Evolutionary conservation across 306 rosid species (phyloP).

Genomic region (Psophocarpus tetragonolobus): DNA sequence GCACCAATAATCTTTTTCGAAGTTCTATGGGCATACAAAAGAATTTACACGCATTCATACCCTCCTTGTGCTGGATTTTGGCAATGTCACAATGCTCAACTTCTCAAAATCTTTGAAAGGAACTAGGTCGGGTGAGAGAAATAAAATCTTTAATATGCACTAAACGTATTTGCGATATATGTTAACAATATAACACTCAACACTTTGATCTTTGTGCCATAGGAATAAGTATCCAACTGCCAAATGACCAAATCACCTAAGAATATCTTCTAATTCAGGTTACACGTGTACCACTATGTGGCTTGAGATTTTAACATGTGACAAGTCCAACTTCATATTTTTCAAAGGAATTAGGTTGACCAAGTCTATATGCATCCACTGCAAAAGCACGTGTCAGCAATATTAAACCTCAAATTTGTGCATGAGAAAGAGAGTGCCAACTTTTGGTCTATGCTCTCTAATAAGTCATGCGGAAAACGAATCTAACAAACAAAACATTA

Average conservation of each 20-base stretch:
- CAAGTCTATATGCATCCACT: not conserved
- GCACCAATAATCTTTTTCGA: not conserved
- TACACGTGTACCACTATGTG: not conserved
- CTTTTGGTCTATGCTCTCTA: slow-evolving; percentile 18
- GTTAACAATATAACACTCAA: not conserved
- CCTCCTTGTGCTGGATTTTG: not conserved
- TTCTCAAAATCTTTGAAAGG: slow-evolving; percentile 3
- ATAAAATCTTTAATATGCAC: not conserved
- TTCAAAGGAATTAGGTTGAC: not conserved
- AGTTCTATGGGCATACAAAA: not conserved
- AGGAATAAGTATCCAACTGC: not conserved
- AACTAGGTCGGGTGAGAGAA: not conserved
- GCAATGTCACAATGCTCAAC: not conserved
- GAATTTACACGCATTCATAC: not conserved
- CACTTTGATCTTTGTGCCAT: not conserved
- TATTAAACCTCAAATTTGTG: slow-evolving; percentile 11
- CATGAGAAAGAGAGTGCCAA: slow-evolving; percentile 1
- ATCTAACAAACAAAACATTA: not conserved
- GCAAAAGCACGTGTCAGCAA: not conserved
- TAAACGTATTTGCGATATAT: not conserved
- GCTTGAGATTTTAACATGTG: slow-evolving; percentile 1
- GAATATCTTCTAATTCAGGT: not conserved
- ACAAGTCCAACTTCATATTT: not conserved
- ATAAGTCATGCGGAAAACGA: not conserved
- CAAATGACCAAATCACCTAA: not conserved